Percentiles rank a stretch among this genome's conserved stretches.
Conservation (phyloP, 805 yeast genomes). For the Candida hispaniensis region DNA sequence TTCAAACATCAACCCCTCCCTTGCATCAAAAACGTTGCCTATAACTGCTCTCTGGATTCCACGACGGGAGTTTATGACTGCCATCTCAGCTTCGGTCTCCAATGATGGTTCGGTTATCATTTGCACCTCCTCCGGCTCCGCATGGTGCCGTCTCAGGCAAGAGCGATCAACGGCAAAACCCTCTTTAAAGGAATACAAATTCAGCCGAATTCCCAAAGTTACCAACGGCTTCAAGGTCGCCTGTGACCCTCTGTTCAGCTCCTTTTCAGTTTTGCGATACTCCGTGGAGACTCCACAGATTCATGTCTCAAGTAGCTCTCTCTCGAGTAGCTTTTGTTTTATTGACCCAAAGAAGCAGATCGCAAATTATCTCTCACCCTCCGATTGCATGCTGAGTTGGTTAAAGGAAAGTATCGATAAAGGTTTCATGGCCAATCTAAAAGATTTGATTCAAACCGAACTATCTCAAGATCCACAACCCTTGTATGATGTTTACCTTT, state of each 20-base stretch:
- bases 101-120: slow-evolving; percentile 59
- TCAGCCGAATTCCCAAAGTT: slow-evolving; percentile 42
- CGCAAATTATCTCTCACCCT: no score
- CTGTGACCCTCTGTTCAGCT: slow-evolving; percentile 53
- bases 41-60: slow-evolving; percentile 24
- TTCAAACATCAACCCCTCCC: slow-evolving; percentile 17
- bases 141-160: slow-evolving; percentile 32
- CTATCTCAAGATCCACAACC: no score
- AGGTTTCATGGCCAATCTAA: no score
- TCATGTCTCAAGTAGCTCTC: no score
- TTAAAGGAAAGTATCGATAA: no score
- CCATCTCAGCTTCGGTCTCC: slow-evolving; percentile 56
- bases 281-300: no score
- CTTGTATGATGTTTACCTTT: no score
- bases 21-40: slow-evolving; percentile 17
- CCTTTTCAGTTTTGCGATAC: slow-evolving; percentile 57
- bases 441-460: no score
- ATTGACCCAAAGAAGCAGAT: no score
- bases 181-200: slow-evolving; percentile 37
- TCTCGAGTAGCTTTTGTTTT: no score
- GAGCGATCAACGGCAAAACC: slow-evolving; percentile 27
- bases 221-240: slow-evolving; percentile 51
- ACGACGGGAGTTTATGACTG: slow-evolving; percentile 41
- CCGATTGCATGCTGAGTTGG: no score
- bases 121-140: slow-evolving; percentile 60